These are phyloP conservation scores for Alopecurus myosuroides DNA, from an alignment of 176 grass and related monocot species.

Conservation along the genomic window DNA sequence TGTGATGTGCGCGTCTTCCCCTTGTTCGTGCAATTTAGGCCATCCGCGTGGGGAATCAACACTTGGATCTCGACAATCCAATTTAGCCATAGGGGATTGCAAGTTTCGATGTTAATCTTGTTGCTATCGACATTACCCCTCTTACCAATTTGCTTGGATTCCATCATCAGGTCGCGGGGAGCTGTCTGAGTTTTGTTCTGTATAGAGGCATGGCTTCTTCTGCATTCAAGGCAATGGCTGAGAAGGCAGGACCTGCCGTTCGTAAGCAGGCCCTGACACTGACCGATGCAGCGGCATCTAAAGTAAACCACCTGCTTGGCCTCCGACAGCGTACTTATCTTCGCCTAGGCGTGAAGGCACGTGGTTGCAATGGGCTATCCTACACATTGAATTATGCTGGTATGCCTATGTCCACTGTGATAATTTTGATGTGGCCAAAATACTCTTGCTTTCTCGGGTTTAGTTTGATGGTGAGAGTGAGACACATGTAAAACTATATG, in stretches of 20 bases:
- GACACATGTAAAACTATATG: background rate
- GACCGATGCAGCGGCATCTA: constrained; percentile 37
- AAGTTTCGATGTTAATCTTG: background rate
- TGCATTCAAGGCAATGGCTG: constrained; percentile 43
- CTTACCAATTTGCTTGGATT: background rate
- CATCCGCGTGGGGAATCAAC: background rate
- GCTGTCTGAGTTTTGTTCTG: background rate
- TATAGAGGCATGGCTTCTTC: constrained; percentile 24
- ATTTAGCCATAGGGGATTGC: background rate
- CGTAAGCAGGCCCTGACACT: constrained; percentile 52
- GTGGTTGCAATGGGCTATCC: constrained; percentile 69
- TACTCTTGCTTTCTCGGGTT: background rate
- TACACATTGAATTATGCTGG: constrained; percentile 67
- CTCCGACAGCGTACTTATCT: constrained; percentile 48
- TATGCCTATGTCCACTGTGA: background rate
- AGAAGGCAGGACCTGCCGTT: constrained; percentile 29
- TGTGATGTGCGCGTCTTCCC: background rate
- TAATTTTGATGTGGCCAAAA: background rate
- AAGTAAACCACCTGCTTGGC: constrained; percentile 44
- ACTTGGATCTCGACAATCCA: background rate
- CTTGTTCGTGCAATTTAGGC: background rate
- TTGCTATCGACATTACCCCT: background rate
- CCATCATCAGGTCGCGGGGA: background rate
- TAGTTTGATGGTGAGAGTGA: background rate
- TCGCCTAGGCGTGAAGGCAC: constrained; percentile 51